These are phyloP conservation scores for Apiotrichum akiyoshidainum DNA, from an alignment of 1,284 basidiomycete genomes.

Conservation along the genomic window DNA sequence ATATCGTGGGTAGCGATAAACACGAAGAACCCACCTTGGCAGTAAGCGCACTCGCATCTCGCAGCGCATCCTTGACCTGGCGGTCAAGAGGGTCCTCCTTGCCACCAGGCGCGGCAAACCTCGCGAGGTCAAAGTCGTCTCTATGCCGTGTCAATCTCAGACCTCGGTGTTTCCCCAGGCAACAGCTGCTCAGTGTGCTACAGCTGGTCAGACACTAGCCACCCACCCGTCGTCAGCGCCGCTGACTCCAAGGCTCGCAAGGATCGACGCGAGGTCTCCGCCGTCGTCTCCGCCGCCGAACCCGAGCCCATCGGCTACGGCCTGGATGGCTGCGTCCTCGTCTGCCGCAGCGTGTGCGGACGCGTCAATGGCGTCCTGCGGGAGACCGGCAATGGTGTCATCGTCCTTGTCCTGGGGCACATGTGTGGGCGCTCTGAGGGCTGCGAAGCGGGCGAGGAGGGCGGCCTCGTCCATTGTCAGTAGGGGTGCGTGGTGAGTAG, in stretches of 20 bases:
- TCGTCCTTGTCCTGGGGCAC: neutral
- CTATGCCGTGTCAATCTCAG: neutral
- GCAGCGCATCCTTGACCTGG: neutral
- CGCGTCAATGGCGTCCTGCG: neutral
- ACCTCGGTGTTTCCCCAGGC: too few species aligned
- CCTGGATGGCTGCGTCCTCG: slow-evolving; percentile 28
- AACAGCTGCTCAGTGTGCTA: too few species aligned
- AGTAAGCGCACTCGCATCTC: neutral
- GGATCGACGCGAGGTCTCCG: slow-evolving; percentile 20
- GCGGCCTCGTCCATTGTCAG: slow-evolving; percentile 10
- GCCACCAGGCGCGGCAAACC: neutral
- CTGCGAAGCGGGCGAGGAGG: slow-evolving; percentile 12
- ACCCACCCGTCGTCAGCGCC: neutral
- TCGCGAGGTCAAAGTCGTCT: neutral
- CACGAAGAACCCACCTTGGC: neutral
- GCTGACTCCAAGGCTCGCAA: slow-evolving; percentile 15
- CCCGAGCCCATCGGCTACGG: slow-evolving; percentile 24
- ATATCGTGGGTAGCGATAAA: neutral
- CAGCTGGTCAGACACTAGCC: neutral
- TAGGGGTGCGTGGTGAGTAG: neutral
- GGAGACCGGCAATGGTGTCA: neutral
- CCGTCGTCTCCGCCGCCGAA: slow-evolving; percentile 8
- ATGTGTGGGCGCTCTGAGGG: slow-evolving; percentile 8
- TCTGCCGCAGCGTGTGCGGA: slow-evolving; percentile 17
- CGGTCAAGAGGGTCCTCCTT: neutral